These are phyloP conservation scores for Phoma sp. DNA, from an alignment of 2,329 filamentous ascomycete species.

Conservation along the genomic window DNA sequence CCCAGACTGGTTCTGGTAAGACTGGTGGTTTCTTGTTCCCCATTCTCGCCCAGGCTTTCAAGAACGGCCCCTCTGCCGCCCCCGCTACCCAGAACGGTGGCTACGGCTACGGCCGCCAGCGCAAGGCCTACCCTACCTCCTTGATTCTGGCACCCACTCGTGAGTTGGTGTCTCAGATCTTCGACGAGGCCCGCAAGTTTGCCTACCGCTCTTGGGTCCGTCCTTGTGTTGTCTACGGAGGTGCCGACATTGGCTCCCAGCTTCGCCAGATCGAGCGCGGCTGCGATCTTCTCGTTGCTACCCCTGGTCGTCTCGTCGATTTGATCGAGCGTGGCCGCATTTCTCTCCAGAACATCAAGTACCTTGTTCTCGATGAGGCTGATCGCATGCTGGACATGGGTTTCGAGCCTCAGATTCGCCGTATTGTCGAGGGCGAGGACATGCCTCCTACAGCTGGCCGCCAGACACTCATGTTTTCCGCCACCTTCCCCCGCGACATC, in stretches of 20 bases:
- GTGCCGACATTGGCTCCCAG: slow-evolving; percentile 97
- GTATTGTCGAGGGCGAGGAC: slow-evolving; percentile 97
- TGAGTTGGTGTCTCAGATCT: slow-evolving; percentile 98
- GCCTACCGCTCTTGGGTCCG: slow-evolving; percentile 99
- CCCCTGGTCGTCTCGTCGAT: slow-evolving; percentile 95
- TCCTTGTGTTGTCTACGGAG: slow-evolving; percentile 97
- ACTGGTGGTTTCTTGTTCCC: slow-evolving; percentile 99
- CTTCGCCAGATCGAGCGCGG: slow-evolving; percentile 97
- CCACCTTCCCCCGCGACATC: slow-evolving; percentile 98
- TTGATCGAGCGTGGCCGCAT: slow-evolving; percentile 98
- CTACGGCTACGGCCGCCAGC: slow-evolving; percentile 81
- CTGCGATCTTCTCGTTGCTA: slow-evolving; percentile 96
- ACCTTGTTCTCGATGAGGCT: slow-evolving; percentile 97
- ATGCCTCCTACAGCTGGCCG: slow-evolving; percentile 86
- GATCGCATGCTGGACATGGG: slow-evolving; percentile 99
- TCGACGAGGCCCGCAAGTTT: slow-evolving; percentile 96
- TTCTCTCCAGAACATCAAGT: slow-evolving; percentile 98
- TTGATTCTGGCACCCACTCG: slow-evolving; percentile 95
- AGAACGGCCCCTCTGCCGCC: slow-evolving; percentile 78
- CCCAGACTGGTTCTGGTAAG: slow-evolving; percentile 99
- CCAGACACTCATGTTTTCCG: slow-evolving; percentile 99
- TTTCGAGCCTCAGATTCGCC: slow-evolving; percentile 99
- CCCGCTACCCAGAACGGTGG: slow-evolving; percentile 70
- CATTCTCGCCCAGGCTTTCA: slow-evolving; percentile 96
- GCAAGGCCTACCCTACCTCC: slow-evolving; percentile 97